Conservation (phyloP, 352 stramenopile species). For the Sclerospora graminicola region DNA sequence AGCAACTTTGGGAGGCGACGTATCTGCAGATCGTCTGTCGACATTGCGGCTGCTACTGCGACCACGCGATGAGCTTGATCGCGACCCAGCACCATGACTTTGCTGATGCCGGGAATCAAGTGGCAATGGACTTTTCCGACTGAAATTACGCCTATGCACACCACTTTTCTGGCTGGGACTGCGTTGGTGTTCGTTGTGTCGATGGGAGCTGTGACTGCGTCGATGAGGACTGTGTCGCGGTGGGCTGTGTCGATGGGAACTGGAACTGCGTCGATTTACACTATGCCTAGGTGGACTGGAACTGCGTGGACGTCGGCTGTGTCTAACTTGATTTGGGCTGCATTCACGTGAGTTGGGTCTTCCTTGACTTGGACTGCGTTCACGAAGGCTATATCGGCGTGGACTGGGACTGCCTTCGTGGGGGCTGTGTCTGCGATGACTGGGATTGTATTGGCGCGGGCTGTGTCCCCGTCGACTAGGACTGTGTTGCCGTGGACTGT, state of each 20-base stretch:
- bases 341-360: neutral
- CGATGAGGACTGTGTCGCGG: neutral
- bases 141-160: too few relatives aligned
- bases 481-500: neutral
- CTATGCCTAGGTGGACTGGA: slow-evolving; percentile 3
- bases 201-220: slow-evolving; percentile 3
- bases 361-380: slow-evolving; percentile 2
- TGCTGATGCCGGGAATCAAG: slow-evolving; percentile 9
- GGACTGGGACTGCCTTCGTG: neutral
- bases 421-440: neutral
- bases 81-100: slow-evolving; percentile 7
- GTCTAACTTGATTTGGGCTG: neutral
- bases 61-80: slow-evolving; percentile 13
- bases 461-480: neutral
- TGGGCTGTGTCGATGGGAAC: neutral
- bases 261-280: slow-evolving; percentile 7
- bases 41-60: slow-evolving; percentile 8
- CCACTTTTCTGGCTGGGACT: neutral
- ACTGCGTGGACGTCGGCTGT: neutral
- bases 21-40: slow-evolving; percentile 2
- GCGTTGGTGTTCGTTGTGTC: neutral
- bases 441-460: neutral
- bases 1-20: neutral
- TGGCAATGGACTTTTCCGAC: slow-evolving; percentile 12
- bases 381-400: neutral